These are phyloP conservation scores for Mycena amicta DNA, from an alignment of 768 basidiomycete genomes.

Conservation along the genomic window DNA sequence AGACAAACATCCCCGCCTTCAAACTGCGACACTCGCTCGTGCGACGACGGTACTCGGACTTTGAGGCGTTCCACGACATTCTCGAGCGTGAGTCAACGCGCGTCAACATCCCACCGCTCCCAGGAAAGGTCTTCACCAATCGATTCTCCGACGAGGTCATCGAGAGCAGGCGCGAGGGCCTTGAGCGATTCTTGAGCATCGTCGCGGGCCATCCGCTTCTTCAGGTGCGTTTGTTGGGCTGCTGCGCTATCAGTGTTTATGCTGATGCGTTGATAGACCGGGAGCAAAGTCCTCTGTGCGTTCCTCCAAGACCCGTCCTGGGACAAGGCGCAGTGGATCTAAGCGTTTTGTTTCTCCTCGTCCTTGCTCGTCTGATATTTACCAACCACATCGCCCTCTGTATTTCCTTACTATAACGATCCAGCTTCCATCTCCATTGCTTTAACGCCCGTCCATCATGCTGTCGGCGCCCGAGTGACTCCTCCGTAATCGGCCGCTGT, in stretches of 20 bases:
- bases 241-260: neutral
- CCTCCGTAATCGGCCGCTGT: no score
- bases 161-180: conserved; percentile 85
- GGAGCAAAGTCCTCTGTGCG: conserved; percentile 94
- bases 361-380: neutral
- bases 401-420: neutral
- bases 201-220: conserved; percentile 97
- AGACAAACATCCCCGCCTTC: conserved; percentile 99
- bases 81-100: conserved; percentile 95
- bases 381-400: no score
- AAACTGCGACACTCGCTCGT: conserved; percentile 93
- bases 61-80: conserved; percentile 96
- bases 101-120: conserved; percentile 96
- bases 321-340: conserved; percentile 82
- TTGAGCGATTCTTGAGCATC: conserved; percentile 93
- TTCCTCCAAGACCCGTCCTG: conserved; percentile 94
- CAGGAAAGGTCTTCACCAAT: conserved; percentile 98
- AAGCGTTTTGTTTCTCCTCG: conserved; percentile 21
- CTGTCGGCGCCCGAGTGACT: no score
- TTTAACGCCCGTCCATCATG: neutral
- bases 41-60: conserved; percentile 87
- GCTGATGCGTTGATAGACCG: conserved; percentile 60
- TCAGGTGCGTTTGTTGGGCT: conserved; percentile 59
- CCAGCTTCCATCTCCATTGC: neutral
- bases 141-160: conserved; percentile 98